Evolutionary conservation across 2,329 filamentous ascomycete species (phyloP).

Genomic region (Phaeoacremonium minimum): DNA sequence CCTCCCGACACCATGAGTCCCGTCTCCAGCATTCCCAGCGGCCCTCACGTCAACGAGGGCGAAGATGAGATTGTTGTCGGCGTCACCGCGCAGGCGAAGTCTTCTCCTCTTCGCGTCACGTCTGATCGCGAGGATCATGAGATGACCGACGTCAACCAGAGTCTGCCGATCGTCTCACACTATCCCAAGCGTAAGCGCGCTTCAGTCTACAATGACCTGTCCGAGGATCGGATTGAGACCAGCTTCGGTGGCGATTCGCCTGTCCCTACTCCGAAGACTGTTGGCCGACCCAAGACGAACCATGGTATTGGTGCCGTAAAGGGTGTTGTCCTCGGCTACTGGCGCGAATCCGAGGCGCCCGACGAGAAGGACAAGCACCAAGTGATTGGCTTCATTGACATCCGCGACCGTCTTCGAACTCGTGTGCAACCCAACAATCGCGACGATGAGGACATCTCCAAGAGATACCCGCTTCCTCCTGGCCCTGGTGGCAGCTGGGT

Average conservation of each 20-base stretch:
- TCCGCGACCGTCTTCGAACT: conserved; percentile 55
- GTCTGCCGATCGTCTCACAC: conserved; percentile 27
- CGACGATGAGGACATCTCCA: conserved; percentile 39
- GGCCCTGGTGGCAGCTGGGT: conserved; percentile 62
- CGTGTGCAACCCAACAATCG: conserved; percentile 49
- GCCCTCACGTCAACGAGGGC: conserved; percentile 25
- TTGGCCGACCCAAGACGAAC: conserved; percentile 15
- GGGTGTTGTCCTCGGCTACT: conserved; percentile 51
- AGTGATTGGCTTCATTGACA: conserved; percentile 60
- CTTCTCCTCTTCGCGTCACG: conserved; percentile 24
- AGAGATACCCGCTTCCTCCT: conserved; percentile 45
- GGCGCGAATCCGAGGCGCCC: conserved; percentile 53
- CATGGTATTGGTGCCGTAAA: conserved; percentile 29
- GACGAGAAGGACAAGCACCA: conserved; percentile 47
- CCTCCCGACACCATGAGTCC: conserved; percentile 33
- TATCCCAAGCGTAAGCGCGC: conserved; percentile 54
- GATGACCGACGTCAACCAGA: conserved; percentile 35
- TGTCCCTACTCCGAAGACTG: conserved; percentile 12
- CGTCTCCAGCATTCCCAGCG: conserved; percentile 28
- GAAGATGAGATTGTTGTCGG: conserved; percentile 52
- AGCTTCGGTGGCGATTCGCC: conserved; percentile 24
- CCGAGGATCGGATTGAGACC: conserved; percentile 40
- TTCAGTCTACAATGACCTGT: conserved; percentile 43
- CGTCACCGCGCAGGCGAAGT: conserved; percentile 34
- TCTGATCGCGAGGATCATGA: conserved; percentile 37